These are phyloP conservation scores for Colletotrichum higginsianum DNA, from an alignment of 2,329 filamentous ascomycete species.

Conservation along the genomic window DNA sequence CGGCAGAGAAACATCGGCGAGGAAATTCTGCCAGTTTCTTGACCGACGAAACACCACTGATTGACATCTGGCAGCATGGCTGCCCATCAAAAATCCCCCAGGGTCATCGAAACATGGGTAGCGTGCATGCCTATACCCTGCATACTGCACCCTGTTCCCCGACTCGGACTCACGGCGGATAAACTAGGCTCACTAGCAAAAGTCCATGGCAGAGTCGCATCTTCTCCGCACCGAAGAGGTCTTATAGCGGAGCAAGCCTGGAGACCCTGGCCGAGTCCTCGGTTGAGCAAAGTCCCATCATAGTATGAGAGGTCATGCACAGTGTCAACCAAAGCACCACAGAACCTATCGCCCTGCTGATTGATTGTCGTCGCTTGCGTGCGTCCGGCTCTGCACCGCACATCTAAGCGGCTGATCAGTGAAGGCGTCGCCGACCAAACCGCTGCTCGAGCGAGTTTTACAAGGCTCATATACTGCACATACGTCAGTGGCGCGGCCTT, in stretches of 20 bases:
- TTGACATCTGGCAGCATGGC: conserved; percentile 6
- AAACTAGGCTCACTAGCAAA: conserved; percentile 40
- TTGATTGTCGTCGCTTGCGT: conserved; percentile 29
- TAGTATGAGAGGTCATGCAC: conserved; percentile 19
- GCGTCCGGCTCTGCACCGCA: conserved; percentile 10
- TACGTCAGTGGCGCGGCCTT: background rate
- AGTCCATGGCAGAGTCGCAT: conserved; percentile 33
- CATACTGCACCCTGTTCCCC: background rate
- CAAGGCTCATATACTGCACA: background rate
- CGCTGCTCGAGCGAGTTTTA: conserved; percentile 1
- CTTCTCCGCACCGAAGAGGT: conserved; percentile 36
- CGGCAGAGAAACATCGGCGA: background rate
- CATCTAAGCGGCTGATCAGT: conserved; percentile 15
- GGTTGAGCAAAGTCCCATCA: conserved; percentile 4
- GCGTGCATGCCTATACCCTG: conserved; percentile 11
- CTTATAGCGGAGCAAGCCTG: conserved; percentile 31
- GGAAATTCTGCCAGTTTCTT: conserved; percentile 2
- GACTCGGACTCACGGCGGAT: conserved; percentile 30
- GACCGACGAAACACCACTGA: conserved; percentile 1
- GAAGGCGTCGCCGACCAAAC: conserved; percentile 8
- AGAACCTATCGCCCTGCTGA: conserved; percentile 7
- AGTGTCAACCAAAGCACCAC: conserved; percentile 21
- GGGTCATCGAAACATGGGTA: background rate
- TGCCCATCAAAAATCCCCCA: background rate
- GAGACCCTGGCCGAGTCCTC: conserved; percentile 33